A percentile compares a stretch with the other conserved stretches of the same genome.
These are phyloP conservation scores for Medicago ruthenica DNA, from an alignment of 306 rosid species.

Conservation along the genomic window DNA sequence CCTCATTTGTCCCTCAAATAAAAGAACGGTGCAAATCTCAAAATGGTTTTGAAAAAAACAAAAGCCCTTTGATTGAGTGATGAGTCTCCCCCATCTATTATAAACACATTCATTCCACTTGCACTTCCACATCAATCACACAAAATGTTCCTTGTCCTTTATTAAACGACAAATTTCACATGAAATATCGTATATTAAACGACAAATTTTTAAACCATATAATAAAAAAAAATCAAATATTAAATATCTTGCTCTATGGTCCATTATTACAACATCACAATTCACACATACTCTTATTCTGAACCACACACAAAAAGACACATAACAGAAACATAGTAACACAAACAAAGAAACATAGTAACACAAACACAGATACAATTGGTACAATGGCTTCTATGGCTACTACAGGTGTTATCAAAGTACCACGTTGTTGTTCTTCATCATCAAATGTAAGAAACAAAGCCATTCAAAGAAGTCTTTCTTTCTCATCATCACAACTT, in stretches of 20 bases:
- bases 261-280: neutral
- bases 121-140: constrained; percentile 10
- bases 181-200: neutral
- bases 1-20: too few species aligned
- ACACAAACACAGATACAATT: neutral
- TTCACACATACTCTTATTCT: neutral
- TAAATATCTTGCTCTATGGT: constrained; percentile 8
- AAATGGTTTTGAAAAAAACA: constrained; percentile 34
- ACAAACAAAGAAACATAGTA: neutral
- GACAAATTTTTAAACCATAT: neutral
- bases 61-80: neutral
- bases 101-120: constrained; percentile 6
- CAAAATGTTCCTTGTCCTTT: constrained; percentile 34
- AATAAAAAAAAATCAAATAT: neutral
- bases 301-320: constrained; percentile 34
- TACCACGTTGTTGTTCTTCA: constrained; percentile 41
- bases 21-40: constrained; percentile 41
- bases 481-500: constrained; percentile 54
- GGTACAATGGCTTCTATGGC: constrained; percentile 54
- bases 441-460: constrained; percentile 38
- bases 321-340: neutral
- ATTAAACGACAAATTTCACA: constrained; percentile 10
- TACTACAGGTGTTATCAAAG: constrained; percentile 50
- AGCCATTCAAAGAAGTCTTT: constrained; percentile 35
- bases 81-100: constrained; percentile 34